A percentile compares a stretch with the other conserved stretches of the same genome.
phyloP scores from a whole-genome alignment of 2,329 filamentous ascomycete genomes.

The Magnaporthiopsis poae region DNA sequence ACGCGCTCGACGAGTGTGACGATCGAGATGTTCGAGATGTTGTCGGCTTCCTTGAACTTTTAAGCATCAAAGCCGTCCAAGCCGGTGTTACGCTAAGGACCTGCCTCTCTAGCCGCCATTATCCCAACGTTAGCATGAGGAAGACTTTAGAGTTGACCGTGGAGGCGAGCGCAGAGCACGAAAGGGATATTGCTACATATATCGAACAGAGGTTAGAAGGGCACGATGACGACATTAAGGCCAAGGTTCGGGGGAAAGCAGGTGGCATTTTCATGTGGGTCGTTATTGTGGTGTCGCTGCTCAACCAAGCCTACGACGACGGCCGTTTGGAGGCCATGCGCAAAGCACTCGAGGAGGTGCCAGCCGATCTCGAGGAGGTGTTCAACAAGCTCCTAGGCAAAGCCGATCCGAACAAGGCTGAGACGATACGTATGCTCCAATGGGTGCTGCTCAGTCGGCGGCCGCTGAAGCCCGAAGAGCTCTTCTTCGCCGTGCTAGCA shows the following conservation, averaged over 20 bases:
- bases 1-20: conserved; percentile 27
- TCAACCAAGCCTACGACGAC: conserved; percentile 26
- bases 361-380: conserved; percentile 31
- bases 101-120: conserved; percentile 24
- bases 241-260: conserved; percentile 18
- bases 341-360: conserved; percentile 25
- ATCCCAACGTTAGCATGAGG: conserved; percentile 25
- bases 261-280: conserved; percentile 29
- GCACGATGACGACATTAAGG: conserved; percentile 23
- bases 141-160: conserved; percentile 16
- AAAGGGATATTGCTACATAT: conserved; percentile 22
- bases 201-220: conserved; percentile 20
- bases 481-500: conserved; percentile 32
- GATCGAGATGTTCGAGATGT: conserved; percentile 16
- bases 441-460: conserved; percentile 42
- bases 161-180: conserved; percentile 19
- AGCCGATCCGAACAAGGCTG: conserved; percentile 30
- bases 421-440: conserved; percentile 35
- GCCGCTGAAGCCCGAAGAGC: conserved; percentile 32
- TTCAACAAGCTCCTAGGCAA: conserved; percentile 42
- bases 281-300: conserved; percentile 22
- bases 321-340: conserved; percentile 16
- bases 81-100: conserved; percentile 15
- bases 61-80: conserved; percentile 16
- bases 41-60: conserved; percentile 15